Conservation (phyloP, 2,329 filamentous ascomycete species). For the Fusarium sp. region DNA sequence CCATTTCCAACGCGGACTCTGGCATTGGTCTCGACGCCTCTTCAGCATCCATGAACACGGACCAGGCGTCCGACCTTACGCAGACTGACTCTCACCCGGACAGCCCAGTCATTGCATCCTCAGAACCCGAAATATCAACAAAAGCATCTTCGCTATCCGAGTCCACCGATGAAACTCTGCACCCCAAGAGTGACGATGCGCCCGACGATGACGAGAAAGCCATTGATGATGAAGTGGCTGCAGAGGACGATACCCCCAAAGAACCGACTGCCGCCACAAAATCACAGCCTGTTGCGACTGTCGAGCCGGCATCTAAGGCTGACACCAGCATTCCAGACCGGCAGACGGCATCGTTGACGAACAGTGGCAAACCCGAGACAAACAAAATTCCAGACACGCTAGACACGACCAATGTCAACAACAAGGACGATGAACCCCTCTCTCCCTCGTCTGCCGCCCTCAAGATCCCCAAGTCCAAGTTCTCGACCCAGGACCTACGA, state of each 20-base stretch:
- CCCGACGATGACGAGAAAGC: slow-evolving; percentile 32
- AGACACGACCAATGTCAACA: slow-evolving; percentile 19
- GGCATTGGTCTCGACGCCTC: slow-evolving; percentile 60
- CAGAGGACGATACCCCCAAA: neutral
- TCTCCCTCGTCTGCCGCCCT: slow-evolving; percentile 31
- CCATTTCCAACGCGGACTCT: slow-evolving; percentile 61
- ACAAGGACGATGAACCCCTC: slow-evolving; percentile 24
- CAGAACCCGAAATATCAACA: slow-evolving; percentile 66
- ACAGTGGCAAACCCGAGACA: slow-evolving; percentile 27
- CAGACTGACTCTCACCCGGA: slow-evolving; percentile 65
- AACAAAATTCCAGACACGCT: slow-evolving; percentile 26
- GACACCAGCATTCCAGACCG: slow-evolving; percentile 33
- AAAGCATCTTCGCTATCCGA: slow-evolving; percentile 70
- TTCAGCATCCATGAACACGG: slow-evolving; percentile 54
- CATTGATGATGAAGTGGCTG: slow-evolving; percentile 10
- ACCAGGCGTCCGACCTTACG: slow-evolving; percentile 57
- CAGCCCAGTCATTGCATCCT: slow-evolving; percentile 62
- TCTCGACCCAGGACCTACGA: slow-evolving; percentile 44
- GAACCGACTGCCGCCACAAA: slow-evolving; percentile 13
- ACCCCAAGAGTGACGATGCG: slow-evolving; percentile 45
- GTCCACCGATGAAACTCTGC: slow-evolving; percentile 66
- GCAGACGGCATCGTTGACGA: slow-evolving; percentile 15
- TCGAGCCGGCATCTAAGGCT: slow-evolving; percentile 32
- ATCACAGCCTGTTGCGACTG: neutral
- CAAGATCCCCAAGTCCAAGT: slow-evolving; percentile 40